Conservation (phyloP, 805 yeast genomes). For the Komagataella kurtzmanii region DNA sequence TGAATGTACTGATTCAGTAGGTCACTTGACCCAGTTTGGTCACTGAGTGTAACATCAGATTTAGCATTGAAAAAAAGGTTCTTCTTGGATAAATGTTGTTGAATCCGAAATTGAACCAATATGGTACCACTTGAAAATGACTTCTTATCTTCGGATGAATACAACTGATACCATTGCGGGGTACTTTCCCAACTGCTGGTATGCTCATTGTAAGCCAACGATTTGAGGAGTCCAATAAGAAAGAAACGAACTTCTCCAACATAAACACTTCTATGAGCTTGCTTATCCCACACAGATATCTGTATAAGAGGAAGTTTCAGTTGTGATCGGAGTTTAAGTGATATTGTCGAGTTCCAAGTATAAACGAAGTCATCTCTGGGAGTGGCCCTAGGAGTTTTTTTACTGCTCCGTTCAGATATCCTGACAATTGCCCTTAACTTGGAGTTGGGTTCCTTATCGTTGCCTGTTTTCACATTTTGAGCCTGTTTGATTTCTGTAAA, state of each 20-base stretch:
- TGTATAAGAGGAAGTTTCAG: background rate
- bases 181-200: constrained; percentile 6
- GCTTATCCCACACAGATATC: constrained; percentile 9
- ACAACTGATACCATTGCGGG: constrained; percentile 10
- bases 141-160: constrained; percentile 12
- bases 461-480: background rate
- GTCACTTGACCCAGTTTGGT: background rate
- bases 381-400: background rate
- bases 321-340: background rate
- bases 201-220: constrained; percentile 1
- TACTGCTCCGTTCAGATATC: background rate
- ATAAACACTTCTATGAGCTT: constrained; percentile 10
- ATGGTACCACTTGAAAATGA: constrained; percentile 15
- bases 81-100: constrained; percentile 3
- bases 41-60: background rate
- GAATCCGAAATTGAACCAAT: background rate
- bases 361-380: background rate
- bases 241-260: constrained; percentile 16
- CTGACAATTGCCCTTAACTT: background rate
- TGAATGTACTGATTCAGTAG: background rate
- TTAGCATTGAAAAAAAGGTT: background rate
- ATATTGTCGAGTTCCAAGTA: background rate
- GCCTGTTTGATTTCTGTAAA: background rate
- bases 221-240: constrained; percentile 9
- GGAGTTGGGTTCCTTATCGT: background rate